Base-by-base conservation (phyloP, 495 filamentous ascomycete genomes). In the Talaromyces proteolyticus region DNA sequence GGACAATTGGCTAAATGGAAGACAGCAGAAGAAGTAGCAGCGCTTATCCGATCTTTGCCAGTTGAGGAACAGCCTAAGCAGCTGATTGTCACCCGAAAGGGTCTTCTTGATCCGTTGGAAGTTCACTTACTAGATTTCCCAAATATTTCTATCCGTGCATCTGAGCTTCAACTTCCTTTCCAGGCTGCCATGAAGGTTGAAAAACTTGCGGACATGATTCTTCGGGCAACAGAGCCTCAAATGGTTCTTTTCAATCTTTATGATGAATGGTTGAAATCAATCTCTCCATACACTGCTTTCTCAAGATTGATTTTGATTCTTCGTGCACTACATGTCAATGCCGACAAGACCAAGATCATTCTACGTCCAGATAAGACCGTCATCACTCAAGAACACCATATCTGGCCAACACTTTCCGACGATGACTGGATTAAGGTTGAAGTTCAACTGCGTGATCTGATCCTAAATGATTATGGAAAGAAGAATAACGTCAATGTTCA, bases 161-260 rank as follows among this genome's bases (percentile, higher is more conserved):
- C 94, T 0, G 94, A 99, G 70, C 72, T 99, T 50, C 94, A 99
- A 67, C 73, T 99, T 52, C 94, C 94, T 4, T 99, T 99, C 87
- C 94, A 99, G 66, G 94, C 94, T 41, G 94, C 94, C 3, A 99
- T 99, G 94, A 99, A 97, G 76, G 91, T 99, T 36, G 94, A 99
- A 70, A 97, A 96, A 65, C 77, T 99, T 23, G 94, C 92, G 50
- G 94, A 99, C 63, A 96, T 99, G 94, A 99, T 99, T 60, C 76
- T 99, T 37, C 87, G 91, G 46, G 94, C 94, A 11, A 97, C 94
- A 0, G 94, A 97, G 60, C 94, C 94, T 18, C 93, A 97, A 72
- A 99, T 99, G 94, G 94, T 99, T 47, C 81, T 99, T 4, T 96
- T 96, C 80, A 99, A 99, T 63, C 79, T 99, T 22, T 99, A 96